Conservation (phyloP, 805 yeast species). For the Pichia occidentalis region DNA sequence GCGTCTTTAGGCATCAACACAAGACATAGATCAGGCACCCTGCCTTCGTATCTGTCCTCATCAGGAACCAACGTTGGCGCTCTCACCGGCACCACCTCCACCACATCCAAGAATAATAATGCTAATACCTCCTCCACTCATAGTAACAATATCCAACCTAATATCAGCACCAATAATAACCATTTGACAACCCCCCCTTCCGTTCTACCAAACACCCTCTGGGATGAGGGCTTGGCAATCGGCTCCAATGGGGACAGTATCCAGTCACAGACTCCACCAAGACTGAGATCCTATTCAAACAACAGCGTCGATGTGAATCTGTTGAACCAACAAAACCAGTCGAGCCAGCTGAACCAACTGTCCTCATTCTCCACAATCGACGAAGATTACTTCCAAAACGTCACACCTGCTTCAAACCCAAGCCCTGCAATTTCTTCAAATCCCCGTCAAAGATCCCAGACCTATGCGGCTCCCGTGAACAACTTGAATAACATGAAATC, state of each 20-base stretch:
- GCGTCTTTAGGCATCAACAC: conserved; percentile 34
- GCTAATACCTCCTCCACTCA: too few relatives aligned
- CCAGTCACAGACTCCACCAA: conserved; percentile 10
- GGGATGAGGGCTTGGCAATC: too few relatives aligned
- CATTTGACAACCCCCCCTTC: too few relatives aligned
- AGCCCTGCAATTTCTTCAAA: background rate
- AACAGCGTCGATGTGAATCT: conserved; percentile 24
- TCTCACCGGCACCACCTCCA: too few relatives aligned
- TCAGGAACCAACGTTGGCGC: background rate
- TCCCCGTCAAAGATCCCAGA: conserved; percentile 39
- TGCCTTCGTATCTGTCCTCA: conserved; percentile 42
- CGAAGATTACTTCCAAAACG: conserved; percentile 15
- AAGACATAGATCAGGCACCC: conserved; percentile 72
- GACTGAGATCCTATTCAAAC: conserved; percentile 46
- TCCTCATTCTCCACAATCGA: conserved; percentile 18
- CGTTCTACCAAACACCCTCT: too few relatives aligned
- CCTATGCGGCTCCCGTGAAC: conserved; percentile 27
- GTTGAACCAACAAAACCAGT: conserved; percentile 16
- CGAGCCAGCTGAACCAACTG: background rate
- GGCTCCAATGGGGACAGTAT: too few relatives aligned
- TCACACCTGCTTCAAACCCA: background rate
- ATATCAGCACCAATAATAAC: too few relatives aligned
- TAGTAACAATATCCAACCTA: too few relatives aligned
- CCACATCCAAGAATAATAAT: background rate
- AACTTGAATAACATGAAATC: too few relatives aligned